A percentile compares a stretch with the other conserved stretches of the same genome.
Evolutionary conservation across 371 early-diverging fungal genomes (phyloP).

Genomic region (Lichtheimia hyalospora): DNA sequence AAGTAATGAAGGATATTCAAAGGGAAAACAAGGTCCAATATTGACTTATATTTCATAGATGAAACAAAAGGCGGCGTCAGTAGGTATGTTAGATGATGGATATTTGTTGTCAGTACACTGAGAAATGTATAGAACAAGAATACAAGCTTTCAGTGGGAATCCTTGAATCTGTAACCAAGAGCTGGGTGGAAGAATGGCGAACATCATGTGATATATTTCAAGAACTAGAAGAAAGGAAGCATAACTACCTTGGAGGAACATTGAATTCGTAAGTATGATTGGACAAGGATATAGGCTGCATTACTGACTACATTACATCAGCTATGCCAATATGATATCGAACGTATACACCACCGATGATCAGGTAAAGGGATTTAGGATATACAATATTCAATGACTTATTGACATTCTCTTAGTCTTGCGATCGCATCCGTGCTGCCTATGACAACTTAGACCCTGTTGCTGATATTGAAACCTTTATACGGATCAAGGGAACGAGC

Average conservation of each 20-base stretch:
- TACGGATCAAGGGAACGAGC: constrained; percentile 16
- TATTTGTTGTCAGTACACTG: not conserved
- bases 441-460: constrained; percentile 13
- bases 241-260: constrained; percentile 18
- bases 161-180: constrained; percentile 3
- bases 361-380: constrained; percentile 13
- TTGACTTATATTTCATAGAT: not conserved
- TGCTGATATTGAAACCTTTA: constrained; percentile 16
- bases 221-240: constrained; percentile 18
- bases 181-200: constrained; percentile 13
- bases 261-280: constrained; percentile 12
- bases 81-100: not conserved
- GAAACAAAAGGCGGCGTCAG: not conserved
- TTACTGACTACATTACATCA: not conserved
- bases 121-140: constrained; percentile 12
- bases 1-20: not conserved
- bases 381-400: not conserved
- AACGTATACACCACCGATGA: constrained; percentile 25
- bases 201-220: constrained; percentile 12
- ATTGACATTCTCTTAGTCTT: constrained; percentile 6
- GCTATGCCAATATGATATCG: constrained; percentile 28
- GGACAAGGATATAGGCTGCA: too few relatives aligned
- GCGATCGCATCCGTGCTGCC: constrained; percentile 20
- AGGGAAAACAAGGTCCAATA: not conserved
- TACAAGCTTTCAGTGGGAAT: constrained; percentile 13